Conservation (phyloP, 495 filamentous ascomycete species). For the Sabuloglossum arenarium region DNA sequence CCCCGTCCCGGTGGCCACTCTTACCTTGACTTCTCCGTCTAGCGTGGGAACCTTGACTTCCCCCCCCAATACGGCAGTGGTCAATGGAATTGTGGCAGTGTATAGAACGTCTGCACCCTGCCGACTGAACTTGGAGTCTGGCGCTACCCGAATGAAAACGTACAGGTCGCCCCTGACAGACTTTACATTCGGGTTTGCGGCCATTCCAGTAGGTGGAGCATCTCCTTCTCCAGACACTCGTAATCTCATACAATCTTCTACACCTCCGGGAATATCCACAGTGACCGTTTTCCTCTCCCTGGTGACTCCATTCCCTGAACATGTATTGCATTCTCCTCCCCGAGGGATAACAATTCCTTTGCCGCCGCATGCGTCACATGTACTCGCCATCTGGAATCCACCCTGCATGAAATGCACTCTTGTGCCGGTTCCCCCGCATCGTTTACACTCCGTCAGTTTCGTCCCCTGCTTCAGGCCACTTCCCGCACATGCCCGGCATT, state of each 20-base stretch:
- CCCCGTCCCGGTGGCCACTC: constrained; percentile 71
- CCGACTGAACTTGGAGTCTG: constrained; percentile 72
- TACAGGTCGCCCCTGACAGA: constrained; percentile 64
- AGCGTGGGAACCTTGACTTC: constrained; percentile 78
- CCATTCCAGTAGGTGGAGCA: constrained; percentile 49
- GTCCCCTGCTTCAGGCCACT: constrained; percentile 67
- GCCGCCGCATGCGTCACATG: constrained; percentile 63
- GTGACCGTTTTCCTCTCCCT: constrained; percentile 58
- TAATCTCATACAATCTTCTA: constrained; percentile 89
- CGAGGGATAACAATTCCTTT: constrained; percentile 47
- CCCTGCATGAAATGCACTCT: constrained; percentile 74
- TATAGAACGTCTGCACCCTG: constrained; percentile 77
- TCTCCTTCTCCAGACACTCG: constrained; percentile 69
- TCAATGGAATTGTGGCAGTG: constrained; percentile 76
- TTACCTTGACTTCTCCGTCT: constrained; percentile 71
- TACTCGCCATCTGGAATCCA: constrained; percentile 87
- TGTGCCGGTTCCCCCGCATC: constrained; percentile 71
- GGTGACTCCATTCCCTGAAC: constrained; percentile 56
- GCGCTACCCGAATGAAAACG: constrained; percentile 60
- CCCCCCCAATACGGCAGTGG: constrained; percentile 80
- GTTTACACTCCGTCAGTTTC: constrained; percentile 46
- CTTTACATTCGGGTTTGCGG: constrained; percentile 32
- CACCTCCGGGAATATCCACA: constrained; percentile 79
- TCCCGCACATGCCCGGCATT: constrained; percentile 65
- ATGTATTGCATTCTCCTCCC: constrained; percentile 59